Conservation (phyloP, 1,284 basidiomycete species). For the Marasmius fiardii region DNA sequence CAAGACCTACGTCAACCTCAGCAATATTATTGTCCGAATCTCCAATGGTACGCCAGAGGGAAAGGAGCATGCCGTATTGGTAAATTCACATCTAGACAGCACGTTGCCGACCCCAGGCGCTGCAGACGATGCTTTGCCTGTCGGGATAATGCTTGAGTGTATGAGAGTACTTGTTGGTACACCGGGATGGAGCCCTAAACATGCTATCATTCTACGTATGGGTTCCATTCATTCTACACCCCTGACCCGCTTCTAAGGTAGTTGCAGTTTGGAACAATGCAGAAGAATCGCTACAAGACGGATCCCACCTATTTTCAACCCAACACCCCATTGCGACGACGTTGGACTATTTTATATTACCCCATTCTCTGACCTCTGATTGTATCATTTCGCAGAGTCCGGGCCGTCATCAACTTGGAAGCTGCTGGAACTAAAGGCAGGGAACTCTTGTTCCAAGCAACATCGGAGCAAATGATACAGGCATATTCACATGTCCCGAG, state of each 20-base stretch:
- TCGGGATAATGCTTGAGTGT: conserved; percentile 91
- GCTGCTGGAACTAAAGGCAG: conserved; percentile 89
- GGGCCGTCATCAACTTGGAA: conserved; percentile 91
- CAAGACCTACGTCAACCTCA: conserved; percentile 87
- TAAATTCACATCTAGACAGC: conserved; percentile 90
- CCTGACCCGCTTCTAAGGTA: neutral
- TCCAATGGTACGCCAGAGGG: conserved; percentile 75
- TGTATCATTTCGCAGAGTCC: conserved; percentile 50
- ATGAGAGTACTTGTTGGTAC: conserved; percentile 79
- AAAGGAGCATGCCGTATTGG: conserved; percentile 81
- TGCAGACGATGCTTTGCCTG: conserved; percentile 84
- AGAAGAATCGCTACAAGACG: conserved; percentile 94
- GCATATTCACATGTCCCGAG: conserved; percentile 86
- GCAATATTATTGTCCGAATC: conserved; percentile 87
- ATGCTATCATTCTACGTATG: conserved; percentile 85
- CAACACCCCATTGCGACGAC: conserved; percentile 75
- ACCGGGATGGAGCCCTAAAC: conserved; percentile 69
- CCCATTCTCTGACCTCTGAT: conserved; percentile 3
- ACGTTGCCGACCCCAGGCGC: conserved; percentile 82
- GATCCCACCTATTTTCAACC: conserved; percentile 89
- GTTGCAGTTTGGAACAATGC: conserved; percentile 89
- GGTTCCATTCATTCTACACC: conserved; percentile 13
- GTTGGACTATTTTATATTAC: conserved; percentile 37
- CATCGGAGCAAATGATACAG: conserved; percentile 89
- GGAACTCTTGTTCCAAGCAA: conserved; percentile 95